These are phyloP conservation scores for Psophocarpus tetragonolobus DNA, from an alignment of 306 rosid species.

Conservation along the genomic window DNA sequence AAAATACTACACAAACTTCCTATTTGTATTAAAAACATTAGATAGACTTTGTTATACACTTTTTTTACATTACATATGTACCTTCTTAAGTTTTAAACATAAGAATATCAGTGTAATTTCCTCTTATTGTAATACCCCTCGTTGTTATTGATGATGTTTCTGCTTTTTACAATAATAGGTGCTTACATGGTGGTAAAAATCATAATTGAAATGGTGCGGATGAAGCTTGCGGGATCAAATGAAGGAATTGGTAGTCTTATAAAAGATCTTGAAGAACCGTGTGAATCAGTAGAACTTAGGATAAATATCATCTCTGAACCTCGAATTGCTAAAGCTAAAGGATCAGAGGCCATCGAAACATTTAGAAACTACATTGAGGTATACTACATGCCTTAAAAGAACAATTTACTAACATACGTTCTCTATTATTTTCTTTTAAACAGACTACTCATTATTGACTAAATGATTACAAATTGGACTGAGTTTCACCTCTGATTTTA, in stretches of 20 bases:
- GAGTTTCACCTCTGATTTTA: background rate
- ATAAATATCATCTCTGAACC: constrained; percentile 70
- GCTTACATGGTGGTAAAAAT: constrained; percentile 91
- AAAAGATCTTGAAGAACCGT: constrained; percentile 77
- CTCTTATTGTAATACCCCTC: background rate
- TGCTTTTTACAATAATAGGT: constrained; percentile 42
- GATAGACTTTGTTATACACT: too few species aligned
- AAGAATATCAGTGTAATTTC: too few species aligned
- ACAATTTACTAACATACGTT: background rate
- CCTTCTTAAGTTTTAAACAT: too few species aligned
- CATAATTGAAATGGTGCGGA: constrained; percentile 81
- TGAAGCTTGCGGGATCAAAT: constrained; percentile 78
- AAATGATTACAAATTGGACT: background rate
- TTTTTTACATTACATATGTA: too few species aligned
- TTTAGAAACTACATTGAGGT: constrained; percentile 76
- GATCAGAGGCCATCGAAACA: constrained; percentile 58
- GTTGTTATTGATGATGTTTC: background rate
- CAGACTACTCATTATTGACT: background rate
- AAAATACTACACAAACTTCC: too few species aligned
- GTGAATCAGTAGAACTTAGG: constrained; percentile 69
- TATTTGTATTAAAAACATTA: too few species aligned
- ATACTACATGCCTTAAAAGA: background rate
- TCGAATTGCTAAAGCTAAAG: constrained; percentile 72
- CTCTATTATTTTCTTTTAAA: background rate
- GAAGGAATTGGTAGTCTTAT: constrained; percentile 86